Conservation (phyloP, 176 grass and related monocot genomes). For the Rhipidocladum racemiflorum region DNA sequence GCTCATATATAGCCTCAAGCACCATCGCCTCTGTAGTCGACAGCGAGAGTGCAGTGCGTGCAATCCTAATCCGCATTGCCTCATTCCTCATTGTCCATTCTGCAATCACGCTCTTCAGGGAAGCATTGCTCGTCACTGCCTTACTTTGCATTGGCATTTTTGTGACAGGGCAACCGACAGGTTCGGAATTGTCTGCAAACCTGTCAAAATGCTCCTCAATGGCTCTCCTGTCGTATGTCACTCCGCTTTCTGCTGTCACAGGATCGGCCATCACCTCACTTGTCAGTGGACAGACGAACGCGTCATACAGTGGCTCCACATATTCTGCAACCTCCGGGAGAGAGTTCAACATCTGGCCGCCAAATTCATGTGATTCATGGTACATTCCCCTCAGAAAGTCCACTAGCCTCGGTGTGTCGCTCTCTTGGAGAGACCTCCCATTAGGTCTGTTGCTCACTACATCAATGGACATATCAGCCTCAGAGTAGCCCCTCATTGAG, state of each 20-base stretch:
- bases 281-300: slow-evolving; percentile 78
- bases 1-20: slow-evolving; percentile 65
- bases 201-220: slow-evolving; percentile 63
- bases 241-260: slow-evolving; percentile 57
- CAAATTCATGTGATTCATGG: slow-evolving; percentile 41
- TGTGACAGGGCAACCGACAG: slow-evolving; percentile 58
- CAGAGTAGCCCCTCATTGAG: slow-evolving; percentile 17
- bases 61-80: slow-evolving; percentile 58
- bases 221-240: slow-evolving; percentile 82
- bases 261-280: slow-evolving; percentile 84
- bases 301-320: slow-evolving; percentile 69
- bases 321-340: slow-evolving; percentile 51
- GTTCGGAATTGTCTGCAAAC: slow-evolving; percentile 42
- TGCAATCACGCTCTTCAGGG: slow-evolving; percentile 67
- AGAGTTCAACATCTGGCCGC: slow-evolving; percentile 26
- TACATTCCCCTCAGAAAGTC: slow-evolving; percentile 59
- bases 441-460: slow-evolving; percentile 32
- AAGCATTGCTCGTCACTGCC: slow-evolving; percentile 51
- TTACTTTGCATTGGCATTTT: slow-evolving; percentile 58
- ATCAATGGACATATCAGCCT: slow-evolving; percentile 33
- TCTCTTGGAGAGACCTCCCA: slow-evolving; percentile 12
- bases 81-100: slow-evolving; percentile 79
- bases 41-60: slow-evolving; percentile 49
- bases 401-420: slow-evolving; percentile 36
- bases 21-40: slow-evolving; percentile 55